phyloP scores from a whole-genome alignment of 1,139 yeast species.

The Kodamaea plutei region DNA sequence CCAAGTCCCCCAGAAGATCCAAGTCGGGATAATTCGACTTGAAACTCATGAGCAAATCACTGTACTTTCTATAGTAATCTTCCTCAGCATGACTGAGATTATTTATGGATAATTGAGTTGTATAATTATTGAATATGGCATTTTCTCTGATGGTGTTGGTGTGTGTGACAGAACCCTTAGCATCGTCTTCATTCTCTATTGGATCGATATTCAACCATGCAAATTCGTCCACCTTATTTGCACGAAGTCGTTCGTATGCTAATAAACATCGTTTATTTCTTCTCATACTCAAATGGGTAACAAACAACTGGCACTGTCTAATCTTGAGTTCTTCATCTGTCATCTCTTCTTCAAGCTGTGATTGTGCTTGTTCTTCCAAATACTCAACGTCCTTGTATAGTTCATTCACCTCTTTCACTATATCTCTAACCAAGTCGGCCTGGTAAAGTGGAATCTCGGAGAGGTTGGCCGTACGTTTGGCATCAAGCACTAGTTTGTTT shows the following conservation, averaged over 20 bases:
- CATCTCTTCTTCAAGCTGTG: constrained; percentile 18
- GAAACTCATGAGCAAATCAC: constrained; percentile 67
- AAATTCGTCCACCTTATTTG: constrained; percentile 61
- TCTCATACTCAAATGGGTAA: constrained; percentile 76
- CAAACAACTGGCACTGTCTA: constrained; percentile 70
- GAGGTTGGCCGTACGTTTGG: constrained; percentile 69
- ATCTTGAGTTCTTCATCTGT: constrained; percentile 40
- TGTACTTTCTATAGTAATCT: constrained; percentile 69
- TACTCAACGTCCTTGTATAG: constrained; percentile 50
- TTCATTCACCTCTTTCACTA: constrained; percentile 56
- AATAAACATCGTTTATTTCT: constrained; percentile 84
- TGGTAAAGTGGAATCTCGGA: constrained; percentile 71
- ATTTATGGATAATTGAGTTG: constrained; percentile 34
- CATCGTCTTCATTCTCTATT: constrained; percentile 13
- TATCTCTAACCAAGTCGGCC: constrained; percentile 66
- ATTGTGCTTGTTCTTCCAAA: constrained; percentile 22
- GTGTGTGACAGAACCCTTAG: constrained; percentile 1
- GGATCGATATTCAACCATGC: constrained; percentile 63
- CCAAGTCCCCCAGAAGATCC: constrained; percentile 83
- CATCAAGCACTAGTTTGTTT: constrained; percentile 75
- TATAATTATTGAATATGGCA: constrained; percentile 20
- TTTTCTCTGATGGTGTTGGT: constrained; percentile 10
- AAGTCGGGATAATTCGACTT: constrained; percentile 79
- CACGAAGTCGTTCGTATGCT: constrained; percentile 74
- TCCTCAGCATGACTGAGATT: constrained; percentile 76